These are phyloP conservation scores for Peribolospora baueri DNA, from an alignment of 768 basidiomycete species.

Conservation along the genomic window DNA sequence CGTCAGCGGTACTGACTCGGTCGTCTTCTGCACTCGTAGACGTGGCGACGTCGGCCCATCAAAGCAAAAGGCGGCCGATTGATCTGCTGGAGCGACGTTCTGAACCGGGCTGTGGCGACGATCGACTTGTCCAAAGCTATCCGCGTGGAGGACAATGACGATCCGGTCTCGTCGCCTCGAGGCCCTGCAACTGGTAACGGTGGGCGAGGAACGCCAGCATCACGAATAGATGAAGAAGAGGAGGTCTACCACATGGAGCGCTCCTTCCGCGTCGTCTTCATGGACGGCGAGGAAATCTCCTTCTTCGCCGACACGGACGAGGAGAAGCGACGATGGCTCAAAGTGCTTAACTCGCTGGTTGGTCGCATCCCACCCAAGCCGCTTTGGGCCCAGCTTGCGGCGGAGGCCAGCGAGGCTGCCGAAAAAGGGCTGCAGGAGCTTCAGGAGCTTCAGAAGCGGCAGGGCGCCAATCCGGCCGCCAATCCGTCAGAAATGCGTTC, in stretches of 20 bases:
- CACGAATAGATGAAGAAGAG: slow-evolving; percentile 1
- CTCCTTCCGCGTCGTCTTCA: slow-evolving; percentile 54
- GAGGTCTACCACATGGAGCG: slow-evolving; percentile 3
- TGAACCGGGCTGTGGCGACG: slow-evolving; percentile 8
- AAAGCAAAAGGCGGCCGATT: slow-evolving; percentile 6
- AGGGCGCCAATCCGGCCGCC: too few species aligned
- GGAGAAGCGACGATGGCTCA: slow-evolving; percentile 55
- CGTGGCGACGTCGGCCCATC: slow-evolving; percentile 12
- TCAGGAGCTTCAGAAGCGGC: too few species aligned
- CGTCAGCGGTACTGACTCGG: too few species aligned
- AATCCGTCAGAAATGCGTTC: too few species aligned
- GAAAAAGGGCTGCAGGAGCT: too few species aligned
- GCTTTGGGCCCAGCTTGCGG: slow-evolving; percentile 28
- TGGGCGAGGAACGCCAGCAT: background rate
- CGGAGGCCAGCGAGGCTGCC: slow-evolving; percentile 22
- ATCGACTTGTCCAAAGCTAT: slow-evolving; percentile 13
- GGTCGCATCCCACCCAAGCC: slow-evolving; percentile 9
- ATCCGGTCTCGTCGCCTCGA: background rate
- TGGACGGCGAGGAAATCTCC: slow-evolving; percentile 46
- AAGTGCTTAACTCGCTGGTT: background rate
- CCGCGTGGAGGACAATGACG: slow-evolving; percentile 10
- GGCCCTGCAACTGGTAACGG: background rate
- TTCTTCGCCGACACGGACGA: slow-evolving; percentile 82
- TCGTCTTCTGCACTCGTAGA: background rate
- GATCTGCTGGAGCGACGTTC: slow-evolving; percentile 9